Evolutionary conservation across 202 grass and related monocot genomes (phyloP).

Genomic region (Cymbopogon flexuosus): DNA sequence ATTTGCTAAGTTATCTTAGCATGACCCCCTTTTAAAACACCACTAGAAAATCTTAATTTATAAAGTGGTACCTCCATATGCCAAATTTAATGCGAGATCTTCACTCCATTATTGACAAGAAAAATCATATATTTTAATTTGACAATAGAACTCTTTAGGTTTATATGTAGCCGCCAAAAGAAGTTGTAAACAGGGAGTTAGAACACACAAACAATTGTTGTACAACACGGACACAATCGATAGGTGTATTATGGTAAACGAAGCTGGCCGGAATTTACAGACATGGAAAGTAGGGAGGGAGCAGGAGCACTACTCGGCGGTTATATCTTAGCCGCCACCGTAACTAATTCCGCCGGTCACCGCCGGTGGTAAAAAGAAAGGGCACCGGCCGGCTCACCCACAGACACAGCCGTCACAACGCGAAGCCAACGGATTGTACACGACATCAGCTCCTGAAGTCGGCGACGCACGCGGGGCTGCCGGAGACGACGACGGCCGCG

Average conservation of each 20-base stretch:
- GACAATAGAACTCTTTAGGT: too few relatives aligned
- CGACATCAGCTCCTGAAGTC: not conserved
- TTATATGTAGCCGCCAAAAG: too few relatives aligned
- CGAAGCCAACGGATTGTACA: not conserved
- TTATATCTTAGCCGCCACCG: not conserved
- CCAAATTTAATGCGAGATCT: too few relatives aligned
- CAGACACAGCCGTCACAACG: not conserved
- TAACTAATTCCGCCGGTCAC: not conserved
- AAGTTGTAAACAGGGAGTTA: too few relatives aligned
- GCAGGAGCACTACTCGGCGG: not conserved
- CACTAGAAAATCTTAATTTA: too few relatives aligned
- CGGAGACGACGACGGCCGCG: constrained; percentile 12
- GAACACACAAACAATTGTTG: too few relatives aligned
- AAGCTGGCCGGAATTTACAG: not conserved
- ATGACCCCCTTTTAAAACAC: too few relatives aligned
- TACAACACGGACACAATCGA: too few relatives aligned
- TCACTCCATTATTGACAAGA: too few relatives aligned
- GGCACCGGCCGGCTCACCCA: not conserved
- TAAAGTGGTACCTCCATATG: too few relatives aligned
- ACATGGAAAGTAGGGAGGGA: not conserved
- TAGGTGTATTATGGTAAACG: not conserved
- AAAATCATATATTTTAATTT: too few relatives aligned
- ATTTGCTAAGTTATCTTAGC: too few relatives aligned
- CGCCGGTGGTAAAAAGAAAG: constrained; percentile 4
- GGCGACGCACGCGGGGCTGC: constrained; percentile 42